Evolutionary conservation across 1,284 basidiomycete species (phyloP), one percentile per base, ranked within the genome.

Genomic region (Porogramme epimiltina): DNA sequence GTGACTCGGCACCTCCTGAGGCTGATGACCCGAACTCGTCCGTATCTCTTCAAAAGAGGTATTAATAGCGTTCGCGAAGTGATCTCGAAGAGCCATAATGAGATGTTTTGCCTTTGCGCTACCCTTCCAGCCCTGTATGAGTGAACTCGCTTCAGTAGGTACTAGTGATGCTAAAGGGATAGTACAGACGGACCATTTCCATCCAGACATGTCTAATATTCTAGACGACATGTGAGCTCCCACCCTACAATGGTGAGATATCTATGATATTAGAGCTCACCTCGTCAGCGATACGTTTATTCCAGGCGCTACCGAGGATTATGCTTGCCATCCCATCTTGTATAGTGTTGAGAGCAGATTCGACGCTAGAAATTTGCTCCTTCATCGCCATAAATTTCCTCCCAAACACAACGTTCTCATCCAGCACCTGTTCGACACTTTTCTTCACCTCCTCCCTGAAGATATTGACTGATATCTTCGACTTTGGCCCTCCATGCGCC

Each of bases 301-400:
- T 68, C n/a, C 8, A 8, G 0, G 67, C 62, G 3, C 68, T 66
- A 24, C 54, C 43, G 2, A 52, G 66, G 6, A 70, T 45, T 13
- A 61, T 58, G 11, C 54, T 46, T 40, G 66, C 64, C 11, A 70
- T 51, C 3, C 65, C 58, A 33, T 67, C 62, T 16, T 53, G 56
- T 38, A 61, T 64, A 1, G 59, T 55, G 25, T 45, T 57, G 8
- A 63, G 52, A 3, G 46, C 31, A 4, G 51, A 51, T 20, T 66
- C 45, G 24, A 63, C 62, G 5, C 62, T 59, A 2, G 60, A 42
- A 4, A 71, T 55, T 50, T 67, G 62, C 20, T 56, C 49, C 37
- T 56, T 59, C 40, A 69, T 67, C 20, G 68, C 52, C 11, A 64
- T 62, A 28, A 72, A 67, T 49, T 72, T 71, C 23, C 63, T 55